Conservation (phyloP, 208 protist species). For the Trypanosoma brucei region DNA sequence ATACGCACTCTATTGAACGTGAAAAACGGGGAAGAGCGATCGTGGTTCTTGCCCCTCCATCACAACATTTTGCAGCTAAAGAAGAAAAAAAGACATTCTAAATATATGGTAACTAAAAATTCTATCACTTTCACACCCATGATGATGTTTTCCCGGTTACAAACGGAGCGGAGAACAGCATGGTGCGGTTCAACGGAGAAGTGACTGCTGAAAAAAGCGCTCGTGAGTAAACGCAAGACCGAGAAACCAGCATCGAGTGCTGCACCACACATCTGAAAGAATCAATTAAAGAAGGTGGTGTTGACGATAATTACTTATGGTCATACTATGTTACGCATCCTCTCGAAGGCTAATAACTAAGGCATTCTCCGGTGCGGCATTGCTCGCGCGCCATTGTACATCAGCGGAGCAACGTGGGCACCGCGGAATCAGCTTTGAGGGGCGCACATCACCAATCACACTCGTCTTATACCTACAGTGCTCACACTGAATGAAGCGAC, state of each 20-base stretch:
- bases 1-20: too few species aligned
- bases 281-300: conserved; percentile 1
- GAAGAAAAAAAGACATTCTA: too few species aligned
- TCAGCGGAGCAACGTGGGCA: conserved; percentile 63
- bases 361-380: conserved; percentile 46
- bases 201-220: too few species aligned
- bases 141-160: too few species aligned
- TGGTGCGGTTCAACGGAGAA: too few species aligned
- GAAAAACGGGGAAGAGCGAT: too few species aligned
- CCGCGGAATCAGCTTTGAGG: conserved; percentile 46
- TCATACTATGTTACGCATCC: background rate
- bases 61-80: too few species aligned
- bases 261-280: background rate
- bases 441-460: conserved; percentile 55
- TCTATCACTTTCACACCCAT: too few species aligned
- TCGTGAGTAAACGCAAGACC: too few species aligned
- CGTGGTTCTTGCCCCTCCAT: too few species aligned
- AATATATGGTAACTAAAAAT: too few species aligned
- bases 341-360: background rate
- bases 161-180: too few species aligned
- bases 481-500: conserved; percentile 69
- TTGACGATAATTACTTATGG: background rate
- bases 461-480: conserved; percentile 74
- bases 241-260: background rate
- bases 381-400: conserved; percentile 40